A percentile compares a stretch with the other conserved stretches of the same genome.
Conservation (phyloP, 805 yeast species). For the Tetrapisispora fleetii region DNA sequence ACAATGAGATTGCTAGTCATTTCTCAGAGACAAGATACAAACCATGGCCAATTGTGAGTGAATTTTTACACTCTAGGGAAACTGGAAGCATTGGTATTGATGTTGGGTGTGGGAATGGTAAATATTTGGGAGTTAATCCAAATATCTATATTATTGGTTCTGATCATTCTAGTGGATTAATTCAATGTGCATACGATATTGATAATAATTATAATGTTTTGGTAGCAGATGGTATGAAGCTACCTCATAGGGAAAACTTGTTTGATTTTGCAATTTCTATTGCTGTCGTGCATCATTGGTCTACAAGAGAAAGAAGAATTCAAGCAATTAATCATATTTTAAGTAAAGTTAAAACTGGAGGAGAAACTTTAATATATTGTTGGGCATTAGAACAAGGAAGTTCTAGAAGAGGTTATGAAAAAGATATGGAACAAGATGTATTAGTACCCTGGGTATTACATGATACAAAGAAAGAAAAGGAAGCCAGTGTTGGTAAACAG, state of each 20-base stretch:
- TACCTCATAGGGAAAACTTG: conserved; percentile 42
- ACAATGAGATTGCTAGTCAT: conserved; percentile 85
- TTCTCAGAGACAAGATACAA: conserved; percentile 88
- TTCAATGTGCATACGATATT: conserved; percentile 48
- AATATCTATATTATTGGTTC: conserved; percentile 63
- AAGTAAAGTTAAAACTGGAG: conserved; percentile 45
- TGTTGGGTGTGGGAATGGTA: conserved; percentile 97
- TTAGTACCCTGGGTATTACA: conserved; percentile 91
- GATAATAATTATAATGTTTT: conserved; percentile 39
- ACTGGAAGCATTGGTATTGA: conserved; percentile 71
- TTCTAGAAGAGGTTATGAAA: conserved; percentile 83
- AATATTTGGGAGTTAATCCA: conserved; percentile 66
- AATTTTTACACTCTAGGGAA: conserved; percentile 42
- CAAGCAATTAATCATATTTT: conserved; percentile 66
- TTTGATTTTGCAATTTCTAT: conserved; percentile 86
- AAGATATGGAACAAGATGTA: conserved; percentile 87
- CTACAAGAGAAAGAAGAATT: conserved; percentile 71
- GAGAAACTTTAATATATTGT: conserved; percentile 73
- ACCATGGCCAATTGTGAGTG: conserved; percentile 94
- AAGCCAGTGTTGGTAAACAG: conserved; percentile 2
- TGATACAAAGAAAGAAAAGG: conserved; percentile 27
- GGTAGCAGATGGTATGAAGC: conserved; percentile 69
- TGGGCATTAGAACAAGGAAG: conserved; percentile 94
- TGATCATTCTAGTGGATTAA: conserved; percentile 61
- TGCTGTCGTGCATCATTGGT: conserved; percentile 92